Evolutionary conservation across 441 rosid genomes (phyloP).

Genomic region (Euphorbia celastroides): DNA sequence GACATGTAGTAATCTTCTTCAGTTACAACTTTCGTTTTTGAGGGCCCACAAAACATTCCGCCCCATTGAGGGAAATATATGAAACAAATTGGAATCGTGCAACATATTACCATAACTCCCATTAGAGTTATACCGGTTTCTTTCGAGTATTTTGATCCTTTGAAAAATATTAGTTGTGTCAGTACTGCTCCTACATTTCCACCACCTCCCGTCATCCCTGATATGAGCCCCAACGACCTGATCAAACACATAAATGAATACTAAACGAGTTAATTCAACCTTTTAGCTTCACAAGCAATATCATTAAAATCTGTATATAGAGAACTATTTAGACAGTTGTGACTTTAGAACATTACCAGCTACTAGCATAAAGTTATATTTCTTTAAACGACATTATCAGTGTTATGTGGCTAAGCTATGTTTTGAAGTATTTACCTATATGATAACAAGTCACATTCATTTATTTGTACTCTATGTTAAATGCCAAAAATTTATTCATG

Average conservation of each 20-base stretch:
- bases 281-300: background rate
- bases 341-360: no score
- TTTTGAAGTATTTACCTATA: background rate
- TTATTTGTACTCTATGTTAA: background rate
- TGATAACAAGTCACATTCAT: background rate
- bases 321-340: no score
- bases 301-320: no score
- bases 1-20: conserved; percentile 78
- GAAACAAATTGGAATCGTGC: conserved; percentile 49
- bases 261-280: background rate
- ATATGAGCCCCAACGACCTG: conserved; percentile 63
- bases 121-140: conserved; percentile 72
- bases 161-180: conserved; percentile 77
- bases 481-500: background rate
- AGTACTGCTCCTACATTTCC: conserved; percentile 84
- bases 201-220: conserved; percentile 91
- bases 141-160: conserved; percentile 69
- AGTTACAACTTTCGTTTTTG: conserved; percentile 20
- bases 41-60: conserved; percentile 73
- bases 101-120: conserved; percentile 73
- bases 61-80: conserved; percentile 93
- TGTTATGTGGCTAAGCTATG: no score
- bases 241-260: background rate
- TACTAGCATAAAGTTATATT: no score
- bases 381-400: no score